Percentiles rank a stretch among this genome's conserved stretches.
Evolutionary conservation across 495 filamentous ascomycete species (phyloP).

Genomic region (Podospora sp.): DNA sequence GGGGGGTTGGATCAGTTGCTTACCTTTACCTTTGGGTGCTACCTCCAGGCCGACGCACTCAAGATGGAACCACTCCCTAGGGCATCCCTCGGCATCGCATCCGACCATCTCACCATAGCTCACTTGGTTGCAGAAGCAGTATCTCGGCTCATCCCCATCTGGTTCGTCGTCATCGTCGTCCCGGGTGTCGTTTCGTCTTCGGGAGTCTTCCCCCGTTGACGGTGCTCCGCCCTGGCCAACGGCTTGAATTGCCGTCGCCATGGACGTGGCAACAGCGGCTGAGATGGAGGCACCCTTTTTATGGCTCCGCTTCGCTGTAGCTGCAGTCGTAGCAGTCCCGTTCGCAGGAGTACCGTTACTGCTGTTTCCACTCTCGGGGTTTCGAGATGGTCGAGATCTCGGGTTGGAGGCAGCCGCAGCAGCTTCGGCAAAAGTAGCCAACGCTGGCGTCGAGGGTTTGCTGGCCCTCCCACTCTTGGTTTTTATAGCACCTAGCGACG

Average conservation of each 20-base stretch:
- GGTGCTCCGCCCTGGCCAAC: background rate
- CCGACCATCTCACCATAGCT: constrained; percentile 98
- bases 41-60: constrained; percentile 86
- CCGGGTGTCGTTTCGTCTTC: constrained; percentile 10
- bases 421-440: constrained; percentile 54
- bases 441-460: constrained; percentile 65
- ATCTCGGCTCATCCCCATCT: constrained; percentile 80
- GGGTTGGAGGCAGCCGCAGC: constrained; percentile 32
- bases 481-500: constrained; percentile 38
- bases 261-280: constrained; percentile 31
- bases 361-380: constrained; percentile 14
- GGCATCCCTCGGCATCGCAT: constrained; percentile 88
- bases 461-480: constrained; percentile 60
- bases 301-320: constrained; percentile 61
- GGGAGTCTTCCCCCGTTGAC: background rate
- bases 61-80: constrained; percentile 95
- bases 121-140: constrained; percentile 91
- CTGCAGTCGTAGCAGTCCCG: constrained; percentile 4
- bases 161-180: constrained; percentile 65
- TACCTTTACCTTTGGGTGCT: constrained; percentile 81
- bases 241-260: constrained; percentile 4
- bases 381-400: constrained; percentile 32
- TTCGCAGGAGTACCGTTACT: background rate
- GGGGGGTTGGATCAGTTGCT: constrained; percentile 40
- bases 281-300: constrained; percentile 63